Percentiles rank a stretch among this genome's conserved stretches.
These are phyloP conservation scores for Leccinum boreale DNA, from an alignment of 768 basidiomycete genomes.

Conservation along the genomic window DNA sequence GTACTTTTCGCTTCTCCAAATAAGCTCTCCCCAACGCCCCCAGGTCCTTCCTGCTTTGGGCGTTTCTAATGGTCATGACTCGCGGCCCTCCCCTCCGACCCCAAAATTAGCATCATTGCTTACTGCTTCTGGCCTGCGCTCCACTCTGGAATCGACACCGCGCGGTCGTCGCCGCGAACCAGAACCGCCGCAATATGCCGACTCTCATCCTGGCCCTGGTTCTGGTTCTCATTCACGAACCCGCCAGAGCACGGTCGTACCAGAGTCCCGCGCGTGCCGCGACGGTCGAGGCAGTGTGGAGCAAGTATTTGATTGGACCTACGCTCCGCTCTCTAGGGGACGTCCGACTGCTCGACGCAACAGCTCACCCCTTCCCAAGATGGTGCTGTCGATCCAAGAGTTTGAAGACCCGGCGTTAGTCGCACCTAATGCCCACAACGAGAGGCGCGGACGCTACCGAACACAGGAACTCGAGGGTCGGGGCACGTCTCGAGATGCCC, in stretches of 20 bases:
- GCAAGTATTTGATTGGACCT: conserved; percentile 47
- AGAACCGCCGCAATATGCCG: conserved; percentile 31
- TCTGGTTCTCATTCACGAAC: conserved; percentile 43
- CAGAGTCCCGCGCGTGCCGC: conserved; percentile 15
- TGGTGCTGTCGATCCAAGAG: conserved; percentile 36
- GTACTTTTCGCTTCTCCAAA: conserved; percentile 70
- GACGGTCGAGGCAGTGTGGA: conserved; percentile 38
- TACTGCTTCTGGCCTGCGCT: conserved; percentile 33
- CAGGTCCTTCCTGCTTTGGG: conserved; percentile 42
- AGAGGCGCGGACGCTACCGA: conserved; percentile 52
- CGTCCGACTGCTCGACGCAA: conserved; percentile 51
- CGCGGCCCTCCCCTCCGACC: conserved; percentile 58
- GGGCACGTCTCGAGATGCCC: conserved; percentile 43
- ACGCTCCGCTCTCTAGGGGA: conserved; percentile 38
- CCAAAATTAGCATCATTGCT: conserved; percentile 45
- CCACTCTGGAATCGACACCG: conserved; percentile 42
- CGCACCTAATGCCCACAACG: conserved; percentile 19
- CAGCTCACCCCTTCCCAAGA: conserved; percentile 56
- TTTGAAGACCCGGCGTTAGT: conserved; percentile 31
- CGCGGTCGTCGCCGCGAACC: conserved; percentile 51
- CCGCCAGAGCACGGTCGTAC: conserved; percentile 17
- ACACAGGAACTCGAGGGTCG: conserved; percentile 50
- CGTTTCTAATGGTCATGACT: conserved; percentile 34
- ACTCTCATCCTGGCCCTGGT: conserved; percentile 41
- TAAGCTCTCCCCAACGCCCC: conserved; percentile 41